Percentiles rank a stretch among this genome's conserved stretches.
Conservation (phyloP, 345 rosid species). For the Salix udensis region DNA sequence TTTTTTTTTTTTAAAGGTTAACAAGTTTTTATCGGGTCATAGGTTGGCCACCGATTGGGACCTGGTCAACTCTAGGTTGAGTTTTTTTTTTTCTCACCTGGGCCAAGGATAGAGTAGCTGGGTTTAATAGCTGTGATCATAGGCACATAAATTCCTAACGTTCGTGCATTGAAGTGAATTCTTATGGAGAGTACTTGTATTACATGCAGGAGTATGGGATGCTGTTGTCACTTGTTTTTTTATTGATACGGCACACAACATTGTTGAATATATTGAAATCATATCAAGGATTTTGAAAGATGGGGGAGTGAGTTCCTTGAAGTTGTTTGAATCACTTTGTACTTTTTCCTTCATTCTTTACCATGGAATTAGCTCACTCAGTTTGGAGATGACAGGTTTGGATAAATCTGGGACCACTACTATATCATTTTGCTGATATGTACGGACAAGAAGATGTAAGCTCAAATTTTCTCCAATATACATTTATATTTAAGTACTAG, state of each 20-base stretch:
- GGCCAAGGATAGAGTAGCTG: too few relatives aligned
- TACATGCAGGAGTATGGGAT: slow-evolving; percentile 83
- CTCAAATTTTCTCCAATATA: slow-evolving; percentile 10
- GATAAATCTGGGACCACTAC: slow-evolving; percentile 91
- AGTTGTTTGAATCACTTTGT: slow-evolving; percentile 12
- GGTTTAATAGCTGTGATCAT: background rate
- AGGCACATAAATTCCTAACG: background rate
- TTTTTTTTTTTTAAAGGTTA: too few relatives aligned
- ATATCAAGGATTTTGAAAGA: slow-evolving; percentile 87
- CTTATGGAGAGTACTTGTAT: slow-evolving; percentile 18
- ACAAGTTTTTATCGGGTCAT: too few relatives aligned
- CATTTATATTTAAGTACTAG: background rate
- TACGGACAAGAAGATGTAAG: slow-evolving; percentile 83
- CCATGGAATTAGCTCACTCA: slow-evolving; percentile 16
- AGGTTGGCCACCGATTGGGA: too few relatives aligned
- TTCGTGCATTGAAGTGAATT: background rate
- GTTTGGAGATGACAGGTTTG: slow-evolving; percentile 56
- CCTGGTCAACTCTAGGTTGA: too few relatives aligned
- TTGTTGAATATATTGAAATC: slow-evolving; percentile 86
- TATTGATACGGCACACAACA: slow-evolving; percentile 92
- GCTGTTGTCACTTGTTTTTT: slow-evolving; percentile 94
- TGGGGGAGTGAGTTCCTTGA: slow-evolving; percentile 67
- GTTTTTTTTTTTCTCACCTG: too few relatives aligned
- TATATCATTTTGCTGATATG: slow-evolving; percentile 89
- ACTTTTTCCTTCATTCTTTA: background rate